Percentiles rank a stretch among this genome's conserved stretches.
Evolutionary conservation across 257 asterid genomes (phyloP).

Genomic region (Nicotiana sylvestris): DNA sequence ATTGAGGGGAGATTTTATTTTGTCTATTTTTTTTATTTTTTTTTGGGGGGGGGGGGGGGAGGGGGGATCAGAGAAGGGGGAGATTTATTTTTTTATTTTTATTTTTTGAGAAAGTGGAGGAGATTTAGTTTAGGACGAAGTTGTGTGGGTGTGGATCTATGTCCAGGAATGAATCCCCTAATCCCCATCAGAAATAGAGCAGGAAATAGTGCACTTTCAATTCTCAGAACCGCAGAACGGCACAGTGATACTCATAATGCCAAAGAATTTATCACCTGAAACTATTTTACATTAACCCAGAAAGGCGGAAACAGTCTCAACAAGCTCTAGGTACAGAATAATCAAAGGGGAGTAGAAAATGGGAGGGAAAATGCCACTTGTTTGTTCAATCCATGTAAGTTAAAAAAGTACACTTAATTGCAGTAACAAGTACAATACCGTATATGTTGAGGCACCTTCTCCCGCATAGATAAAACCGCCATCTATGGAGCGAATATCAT

Average conservation of each 20-base stretch:
- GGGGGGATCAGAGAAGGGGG: neutral
- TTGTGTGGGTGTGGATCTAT: neutral
- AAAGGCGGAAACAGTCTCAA: neutral
- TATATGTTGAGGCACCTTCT: slow-evolving; percentile 86
- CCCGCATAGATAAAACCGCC: slow-evolving; percentile 77
- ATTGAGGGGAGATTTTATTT: neutral
- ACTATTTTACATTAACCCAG: neutral
- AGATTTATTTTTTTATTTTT: too few relatives aligned
- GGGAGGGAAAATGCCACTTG: neutral
- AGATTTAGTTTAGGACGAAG: neutral
- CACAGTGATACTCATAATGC: neutral
- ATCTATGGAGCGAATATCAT: slow-evolving; percentile 60
- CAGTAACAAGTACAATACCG: slow-evolving; percentile 37
- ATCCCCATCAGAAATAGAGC: neutral
- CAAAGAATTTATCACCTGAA: neutral
- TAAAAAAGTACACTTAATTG: neutral
- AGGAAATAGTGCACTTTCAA: neutral
- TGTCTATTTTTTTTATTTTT: too few relatives aligned
- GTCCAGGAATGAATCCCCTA: neutral
- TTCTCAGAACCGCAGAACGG: neutral
- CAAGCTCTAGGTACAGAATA: neutral
- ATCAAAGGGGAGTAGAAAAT: neutral
- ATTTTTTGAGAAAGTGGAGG: too few relatives aligned
- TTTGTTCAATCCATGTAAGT: neutral
- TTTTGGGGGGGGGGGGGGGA: too few relatives aligned